Evolutionary conservation across 1,284 basidiomycete species (phyloP).

Genomic region (Apiotrichum mycotoxinovorans): DNA sequence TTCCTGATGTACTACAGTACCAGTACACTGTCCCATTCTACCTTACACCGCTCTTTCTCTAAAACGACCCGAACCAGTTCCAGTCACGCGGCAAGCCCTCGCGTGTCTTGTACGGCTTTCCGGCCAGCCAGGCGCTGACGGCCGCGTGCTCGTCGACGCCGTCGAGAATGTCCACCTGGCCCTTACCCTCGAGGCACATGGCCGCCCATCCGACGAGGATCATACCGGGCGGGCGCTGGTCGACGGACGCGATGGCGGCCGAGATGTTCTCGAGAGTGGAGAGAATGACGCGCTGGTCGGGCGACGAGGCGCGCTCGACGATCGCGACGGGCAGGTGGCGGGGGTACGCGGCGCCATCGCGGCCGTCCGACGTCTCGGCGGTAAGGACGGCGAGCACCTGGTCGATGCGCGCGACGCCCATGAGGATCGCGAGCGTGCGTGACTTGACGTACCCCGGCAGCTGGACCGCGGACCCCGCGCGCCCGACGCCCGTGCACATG

Average conservation of each 20-base stretch:
- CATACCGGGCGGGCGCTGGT: constrained; percentile 93
- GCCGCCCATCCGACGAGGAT: constrained; percentile 87
- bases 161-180: constrained; percentile 55
- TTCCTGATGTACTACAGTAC: background rate
- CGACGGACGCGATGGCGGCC: constrained; percentile 69
- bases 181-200: constrained; percentile 55
- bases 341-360: constrained; percentile 66
- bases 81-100: constrained; percentile 31
- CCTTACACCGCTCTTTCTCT: background rate
- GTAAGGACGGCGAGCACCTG: constrained; percentile 66
- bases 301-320: constrained; percentile 86
- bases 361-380: constrained; percentile 18
- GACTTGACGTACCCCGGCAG: constrained; percentile 81
- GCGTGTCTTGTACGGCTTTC: constrained; percentile 30
- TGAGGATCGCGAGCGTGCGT: constrained; percentile 77
- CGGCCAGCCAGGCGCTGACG: constrained; percentile 40
- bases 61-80: constrained; percentile 8
- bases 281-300: constrained; percentile 81
- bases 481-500: constrained; percentile 89
- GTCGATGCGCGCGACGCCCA: constrained; percentile 85
- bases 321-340: constrained; percentile 78
- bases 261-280: constrained; percentile 74
- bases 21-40: background rate
- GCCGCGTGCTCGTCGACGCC: constrained; percentile 42
- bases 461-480: constrained; percentile 76